A percentile compares a stretch with the other conserved stretches of the same genome.
phyloP scores from a whole-genome alignment of 1,284 basidiomycete genomes.

The Leccinum pachyderme region DNA sequence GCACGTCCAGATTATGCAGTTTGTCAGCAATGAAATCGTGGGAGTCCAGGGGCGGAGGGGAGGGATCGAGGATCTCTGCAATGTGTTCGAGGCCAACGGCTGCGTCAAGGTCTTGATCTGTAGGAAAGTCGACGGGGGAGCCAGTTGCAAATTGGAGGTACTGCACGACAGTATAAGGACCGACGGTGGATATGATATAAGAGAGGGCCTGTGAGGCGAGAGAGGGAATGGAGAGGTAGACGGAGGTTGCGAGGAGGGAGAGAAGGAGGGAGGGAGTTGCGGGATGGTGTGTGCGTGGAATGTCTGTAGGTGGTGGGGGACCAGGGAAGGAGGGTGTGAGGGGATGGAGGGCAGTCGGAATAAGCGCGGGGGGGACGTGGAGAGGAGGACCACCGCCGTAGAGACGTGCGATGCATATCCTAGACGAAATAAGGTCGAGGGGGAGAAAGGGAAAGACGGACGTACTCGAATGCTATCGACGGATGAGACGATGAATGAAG shows the following conservation, averaged over 20 bases:
- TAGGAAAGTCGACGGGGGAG: slow-evolving; percentile 56
- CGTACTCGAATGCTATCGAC: slow-evolving; percentile 61
- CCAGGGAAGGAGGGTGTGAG: slow-evolving; percentile 63
- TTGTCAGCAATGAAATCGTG: slow-evolving; percentile 28
- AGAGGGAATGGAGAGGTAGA: slow-evolving; percentile 82
- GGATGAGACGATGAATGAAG: slow-evolving; percentile 9
- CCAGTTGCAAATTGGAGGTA: slow-evolving; percentile 88
- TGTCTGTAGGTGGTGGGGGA: slow-evolving; percentile 27
- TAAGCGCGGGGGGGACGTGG: slow-evolving; percentile 61
- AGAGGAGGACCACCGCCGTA: slow-evolving; percentile 85
- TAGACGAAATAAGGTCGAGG: slow-evolving; percentile 32
- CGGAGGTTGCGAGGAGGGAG: slow-evolving; percentile 82
- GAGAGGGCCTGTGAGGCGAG: slow-evolving; percentile 75
- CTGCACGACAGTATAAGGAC: slow-evolving; percentile 72
- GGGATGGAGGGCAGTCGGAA: slow-evolving; percentile 66
- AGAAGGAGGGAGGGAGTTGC: slow-evolving; percentile 82
- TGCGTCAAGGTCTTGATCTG: slow-evolving; percentile 50
- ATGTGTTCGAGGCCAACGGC: slow-evolving; percentile 71
- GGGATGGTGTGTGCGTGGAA: slow-evolving; percentile 60
- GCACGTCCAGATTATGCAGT: slow-evolving; percentile 30
- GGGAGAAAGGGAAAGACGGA: slow-evolving; percentile 10
- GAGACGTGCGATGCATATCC: slow-evolving; percentile 78
- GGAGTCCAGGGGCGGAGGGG: slow-evolving; percentile 14
- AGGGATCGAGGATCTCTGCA: slow-evolving; percentile 44
- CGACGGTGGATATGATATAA: slow-evolving; percentile 72